A percentile compares a stretch with the other conserved stretches of the same genome.
These are phyloP conservation scores for Pseudocercospora macadamiae DNA, from an alignment of 2,329 filamentous ascomycete genomes.

Conservation along the genomic window DNA sequence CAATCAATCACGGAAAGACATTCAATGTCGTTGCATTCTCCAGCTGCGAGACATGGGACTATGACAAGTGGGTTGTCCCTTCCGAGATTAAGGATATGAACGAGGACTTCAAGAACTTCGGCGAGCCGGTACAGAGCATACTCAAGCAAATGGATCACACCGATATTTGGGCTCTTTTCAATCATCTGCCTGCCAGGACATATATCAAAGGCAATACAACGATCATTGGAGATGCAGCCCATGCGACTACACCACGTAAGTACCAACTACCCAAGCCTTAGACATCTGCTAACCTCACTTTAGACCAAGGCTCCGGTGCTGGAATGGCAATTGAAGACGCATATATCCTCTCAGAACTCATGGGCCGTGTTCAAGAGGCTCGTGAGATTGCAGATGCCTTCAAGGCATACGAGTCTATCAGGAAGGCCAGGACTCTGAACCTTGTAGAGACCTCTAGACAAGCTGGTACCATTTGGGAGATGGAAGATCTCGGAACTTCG, in stretches of 20 bases:
- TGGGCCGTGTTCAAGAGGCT: not conserved
- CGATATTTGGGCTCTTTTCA: slow-evolving; percentile 38
- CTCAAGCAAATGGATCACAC: slow-evolving; percentile 22
- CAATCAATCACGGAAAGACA: slow-evolving; percentile 32
- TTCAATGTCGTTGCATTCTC: slow-evolving; percentile 28
- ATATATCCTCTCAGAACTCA: slow-evolving; percentile 11
- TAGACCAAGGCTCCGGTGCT: slow-evolving; percentile 42
- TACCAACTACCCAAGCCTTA: too few species aligned
- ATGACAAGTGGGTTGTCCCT: slow-evolving; percentile 13
- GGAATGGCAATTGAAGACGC: slow-evolving; percentile 38
- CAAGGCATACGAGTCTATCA: slow-evolving; percentile 8
- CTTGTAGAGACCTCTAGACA: slow-evolving; percentile 8
- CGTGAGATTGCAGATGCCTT: slow-evolving; percentile 1
- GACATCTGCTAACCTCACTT: too few species aligned
- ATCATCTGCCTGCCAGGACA: slow-evolving; percentile 43
- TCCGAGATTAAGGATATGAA: not conserved
- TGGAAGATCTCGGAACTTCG: not conserved
- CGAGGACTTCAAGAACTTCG: slow-evolving; percentile 18
- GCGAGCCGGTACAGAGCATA: slow-evolving; percentile 19
- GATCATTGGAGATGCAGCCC: slow-evolving; percentile 49
- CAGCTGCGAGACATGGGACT: slow-evolving; percentile 26
- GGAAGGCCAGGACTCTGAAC: slow-evolving; percentile 2
- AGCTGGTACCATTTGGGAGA: slow-evolving; percentile 9
- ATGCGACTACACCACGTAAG: slow-evolving; percentile 45
- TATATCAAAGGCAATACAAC: slow-evolving; percentile 44